phyloP scores from a whole-genome alignment of 805 yeast species.

The Cyberlindnera euphorbiae region DNA sequence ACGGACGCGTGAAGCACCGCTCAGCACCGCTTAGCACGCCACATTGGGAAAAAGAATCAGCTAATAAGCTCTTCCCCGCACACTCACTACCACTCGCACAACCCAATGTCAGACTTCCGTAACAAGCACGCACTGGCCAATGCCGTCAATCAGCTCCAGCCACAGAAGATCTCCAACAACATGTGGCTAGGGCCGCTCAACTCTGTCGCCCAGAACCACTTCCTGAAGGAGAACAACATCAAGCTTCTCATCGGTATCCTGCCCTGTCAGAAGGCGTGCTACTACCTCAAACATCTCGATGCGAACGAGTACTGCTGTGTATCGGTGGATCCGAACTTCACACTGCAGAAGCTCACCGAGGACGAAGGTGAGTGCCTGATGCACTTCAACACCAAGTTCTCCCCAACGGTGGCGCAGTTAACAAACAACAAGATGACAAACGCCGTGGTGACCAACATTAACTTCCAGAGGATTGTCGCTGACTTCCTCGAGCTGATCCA shows the following conservation, averaged over 20 bases:
- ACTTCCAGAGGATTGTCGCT: slow-evolving; percentile 21
- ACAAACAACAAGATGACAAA: slow-evolving; percentile 21
- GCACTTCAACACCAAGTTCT: slow-evolving; percentile 25
- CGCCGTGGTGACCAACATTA: slow-evolving; percentile 22
- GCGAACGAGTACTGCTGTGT: slow-evolving; percentile 27
- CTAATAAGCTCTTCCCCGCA: too few relatives aligned
- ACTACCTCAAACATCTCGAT: slow-evolving; percentile 26
- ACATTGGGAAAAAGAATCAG: too few relatives aligned
- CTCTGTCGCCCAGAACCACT: slow-evolving; percentile 34
- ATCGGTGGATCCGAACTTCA: slow-evolving; percentile 32
- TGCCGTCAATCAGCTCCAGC: slow-evolving; percentile 27
- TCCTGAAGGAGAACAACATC: slow-evolving; percentile 35
- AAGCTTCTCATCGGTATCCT: slow-evolving; percentile 33
- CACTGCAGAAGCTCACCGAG: slow-evolving; percentile 25
- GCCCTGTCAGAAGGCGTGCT: slow-evolving; percentile 30
- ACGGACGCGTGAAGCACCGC: too few relatives aligned
- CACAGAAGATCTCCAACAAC: slow-evolving; percentile 37
- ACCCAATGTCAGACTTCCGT: slow-evolving; percentile 20
- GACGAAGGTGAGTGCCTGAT: slow-evolving; percentile 24
- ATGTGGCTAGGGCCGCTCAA: slow-evolving; percentile 45
- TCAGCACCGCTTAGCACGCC: too few relatives aligned
- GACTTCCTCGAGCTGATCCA: slow-evolving; percentile 21
- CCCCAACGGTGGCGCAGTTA: slow-evolving; percentile 16
- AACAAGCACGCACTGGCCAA: slow-evolving; percentile 24
- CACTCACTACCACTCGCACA: background rate